These are phyloP conservation scores for Aphanomyces stellatus DNA, from an alignment of 352 stramenopile genomes.

Conservation along the genomic window DNA sequence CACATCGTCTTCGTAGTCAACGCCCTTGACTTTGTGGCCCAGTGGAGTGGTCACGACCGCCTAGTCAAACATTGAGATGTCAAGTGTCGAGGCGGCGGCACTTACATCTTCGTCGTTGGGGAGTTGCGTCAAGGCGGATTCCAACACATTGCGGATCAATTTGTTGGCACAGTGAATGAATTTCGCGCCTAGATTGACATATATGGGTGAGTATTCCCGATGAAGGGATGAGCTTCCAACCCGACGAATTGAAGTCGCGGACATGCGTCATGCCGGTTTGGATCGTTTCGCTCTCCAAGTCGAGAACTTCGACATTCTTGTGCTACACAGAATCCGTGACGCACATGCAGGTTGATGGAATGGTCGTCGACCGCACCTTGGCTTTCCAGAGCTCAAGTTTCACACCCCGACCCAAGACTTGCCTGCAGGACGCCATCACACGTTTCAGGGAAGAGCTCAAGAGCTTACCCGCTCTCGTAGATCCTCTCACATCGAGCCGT, in stretches of 20 bases:
- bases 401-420: constrained; percentile 66
- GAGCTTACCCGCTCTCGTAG: constrained; percentile 19
- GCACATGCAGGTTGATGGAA: background rate
- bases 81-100: background rate
- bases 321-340: constrained; percentile 32
- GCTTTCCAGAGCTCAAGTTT: constrained; percentile 82
- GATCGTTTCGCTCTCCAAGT: constrained; percentile 78
- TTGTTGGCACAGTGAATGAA: constrained; percentile 70
- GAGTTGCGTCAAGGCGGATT: constrained; percentile 66
- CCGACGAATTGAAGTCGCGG: constrained; percentile 40
- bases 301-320: constrained; percentile 78
- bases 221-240: too few species aligned
- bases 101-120: constrained; percentile 71
- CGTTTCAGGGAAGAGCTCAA: background rate
- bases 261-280: constrained; percentile 75
- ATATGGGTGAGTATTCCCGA: too few species aligned
- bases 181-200: too few species aligned
- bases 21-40: constrained; percentile 59
- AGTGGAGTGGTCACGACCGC: constrained; percentile 64
- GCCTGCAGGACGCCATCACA: constrained; percentile 25
- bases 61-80: constrained; percentile 24
- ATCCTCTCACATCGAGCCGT: background rate
- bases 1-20: constrained; percentile 68
- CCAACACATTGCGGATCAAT: constrained; percentile 54
- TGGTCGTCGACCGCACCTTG: constrained; percentile 41